phyloP scores from a whole-genome alignment of 768 basidiomycete genomes.

The Mycena sanguinolenta region DNA sequence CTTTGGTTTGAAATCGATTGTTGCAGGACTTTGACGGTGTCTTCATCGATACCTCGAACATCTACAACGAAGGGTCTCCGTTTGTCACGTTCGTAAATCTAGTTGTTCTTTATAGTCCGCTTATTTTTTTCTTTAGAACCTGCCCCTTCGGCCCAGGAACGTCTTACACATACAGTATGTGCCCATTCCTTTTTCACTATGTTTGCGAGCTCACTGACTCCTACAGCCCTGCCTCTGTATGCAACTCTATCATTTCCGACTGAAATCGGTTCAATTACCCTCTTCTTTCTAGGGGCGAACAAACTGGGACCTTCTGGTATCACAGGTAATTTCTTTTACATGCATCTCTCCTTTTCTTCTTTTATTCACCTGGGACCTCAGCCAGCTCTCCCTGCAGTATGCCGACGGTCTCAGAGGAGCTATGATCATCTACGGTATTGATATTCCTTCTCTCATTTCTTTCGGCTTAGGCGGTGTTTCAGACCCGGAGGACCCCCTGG shows the following conservation, averaged over 20 bases:
- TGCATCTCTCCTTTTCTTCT: too few species aligned
- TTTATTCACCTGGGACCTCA: conserved; percentile 39
- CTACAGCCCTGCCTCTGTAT: conserved; percentile 31
- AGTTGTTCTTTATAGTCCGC: not conserved
- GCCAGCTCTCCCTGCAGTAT: conserved; percentile 51
- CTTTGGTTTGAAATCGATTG: too few species aligned
- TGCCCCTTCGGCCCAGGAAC: conserved; percentile 15
- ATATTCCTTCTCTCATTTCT: not conserved
- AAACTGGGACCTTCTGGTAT: conserved; percentile 54
- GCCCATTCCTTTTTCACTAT: too few species aligned
- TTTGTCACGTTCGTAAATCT: conserved; percentile 26
- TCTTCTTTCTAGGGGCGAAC: conserved; percentile 32
- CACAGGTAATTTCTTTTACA: conserved; percentile 6
- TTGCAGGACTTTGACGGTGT: conserved; percentile 22
- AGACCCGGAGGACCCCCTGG: conserved; percentile 25
- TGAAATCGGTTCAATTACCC: too few species aligned
- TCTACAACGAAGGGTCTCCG: conserved; percentile 17
- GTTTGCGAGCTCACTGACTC: not conserved
- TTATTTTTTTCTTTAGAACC: not conserved
- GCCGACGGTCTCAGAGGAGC: conserved; percentile 51
- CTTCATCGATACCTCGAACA: conserved; percentile 6
- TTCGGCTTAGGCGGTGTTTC: not conserved
- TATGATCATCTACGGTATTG: conserved; percentile 38
- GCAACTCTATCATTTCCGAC: too few species aligned
- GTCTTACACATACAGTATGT: conserved; percentile 28